These are phyloP conservation scores for Saccharomycopsis vini DNA, from an alignment of 805 yeast species.

Conservation along the genomic window DNA sequence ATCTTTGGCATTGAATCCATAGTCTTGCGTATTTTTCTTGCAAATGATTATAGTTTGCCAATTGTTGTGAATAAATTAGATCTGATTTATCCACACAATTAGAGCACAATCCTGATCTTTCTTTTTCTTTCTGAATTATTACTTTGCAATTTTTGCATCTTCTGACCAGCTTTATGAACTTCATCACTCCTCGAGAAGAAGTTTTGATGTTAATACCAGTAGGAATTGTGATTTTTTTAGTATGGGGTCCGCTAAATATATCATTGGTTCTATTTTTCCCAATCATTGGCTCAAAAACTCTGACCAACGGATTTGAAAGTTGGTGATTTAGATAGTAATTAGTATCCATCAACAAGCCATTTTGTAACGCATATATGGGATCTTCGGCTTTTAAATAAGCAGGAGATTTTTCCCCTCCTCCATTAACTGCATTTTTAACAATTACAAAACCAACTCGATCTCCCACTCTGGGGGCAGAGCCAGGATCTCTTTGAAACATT, in stretches of 20 bases:
- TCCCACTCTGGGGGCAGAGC: slow-evolving; percentile 94
- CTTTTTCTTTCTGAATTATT: slow-evolving; percentile 63
- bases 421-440: slow-evolving; percentile 65
- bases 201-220: slow-evolving; percentile 32
- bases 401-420: slow-evolving; percentile 67
- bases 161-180: slow-evolving; percentile 82
- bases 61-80: slow-evolving; percentile 68
- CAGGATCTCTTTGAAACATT: slow-evolving; percentile 93
- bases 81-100: slow-evolving; percentile 71
- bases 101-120: slow-evolving; percentile 67
- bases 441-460: slow-evolving; percentile 98
- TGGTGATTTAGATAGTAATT: slow-evolving; percentile 91
- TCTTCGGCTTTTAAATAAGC: slow-evolving; percentile 96
- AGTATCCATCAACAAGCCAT: slow-evolving; percentile 88
- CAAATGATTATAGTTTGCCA: slow-evolving; percentile 68
- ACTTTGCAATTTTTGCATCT: slow-evolving; percentile 83
- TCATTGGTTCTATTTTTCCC: slow-evolving; percentile 80
- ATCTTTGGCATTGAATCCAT: slow-evolving; percentile 98
- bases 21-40: slow-evolving; percentile 77
- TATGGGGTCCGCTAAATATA: slow-evolving; percentile 74
- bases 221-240: slow-evolving; percentile 57
- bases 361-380: slow-evolving; percentile 85
- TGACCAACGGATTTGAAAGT: slow-evolving; percentile 80
- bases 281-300: slow-evolving; percentile 91
- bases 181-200: slow-evolving; percentile 71